Percentiles rank a stretch among this genome's conserved stretches.
These are phyloP conservation scores for Chrysosporium queenslandicum DNA, from an alignment of 2,329 filamentous ascomycete species.

Conservation along the genomic window DNA sequence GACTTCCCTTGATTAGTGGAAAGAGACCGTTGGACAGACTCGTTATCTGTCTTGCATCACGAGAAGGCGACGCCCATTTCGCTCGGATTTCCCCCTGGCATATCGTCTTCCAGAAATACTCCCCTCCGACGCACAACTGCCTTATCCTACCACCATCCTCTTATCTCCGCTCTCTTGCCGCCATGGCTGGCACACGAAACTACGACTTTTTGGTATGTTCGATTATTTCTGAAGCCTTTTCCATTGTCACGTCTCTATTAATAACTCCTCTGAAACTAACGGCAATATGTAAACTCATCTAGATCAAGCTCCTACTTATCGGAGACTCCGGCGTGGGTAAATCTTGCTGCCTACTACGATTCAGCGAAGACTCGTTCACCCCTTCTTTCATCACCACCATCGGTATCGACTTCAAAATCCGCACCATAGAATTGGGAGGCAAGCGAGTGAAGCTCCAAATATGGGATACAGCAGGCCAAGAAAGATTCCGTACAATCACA, in stretches of 20 bases:
- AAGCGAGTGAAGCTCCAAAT: slow-evolving; percentile 99
- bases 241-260: background rate
- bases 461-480: slow-evolving; percentile 97
- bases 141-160: background rate
- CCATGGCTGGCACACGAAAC: slow-evolving; percentile 94
- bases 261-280: too few species aligned
- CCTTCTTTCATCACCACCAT: slow-evolving; percentile 98
- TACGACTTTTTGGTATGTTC: slow-evolving; percentile 90
- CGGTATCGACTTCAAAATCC: slow-evolving; percentile 99
- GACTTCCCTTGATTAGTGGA: background rate
- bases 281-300: slow-evolving; percentile 5
- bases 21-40: background rate
- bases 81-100: background rate
- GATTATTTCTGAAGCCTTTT: slow-evolving; percentile 1
- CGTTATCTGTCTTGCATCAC: background rate
- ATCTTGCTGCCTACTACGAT: slow-evolving; percentile 90
- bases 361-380: slow-evolving; percentile 96
- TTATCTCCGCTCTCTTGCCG: background rate
- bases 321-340: slow-evolving; percentile 95
- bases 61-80: background rate
- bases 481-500: slow-evolving; percentile 97
- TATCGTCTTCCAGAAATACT: background rate
- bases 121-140: background rate
- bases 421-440: slow-evolving; percentile 96
- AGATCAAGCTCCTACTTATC: slow-evolving; percentile 97